Evolutionary conservation across 2,329 filamentous ascomycete genomes (phyloP).

Genomic region (Chalaropsis ovoidea): DNA sequence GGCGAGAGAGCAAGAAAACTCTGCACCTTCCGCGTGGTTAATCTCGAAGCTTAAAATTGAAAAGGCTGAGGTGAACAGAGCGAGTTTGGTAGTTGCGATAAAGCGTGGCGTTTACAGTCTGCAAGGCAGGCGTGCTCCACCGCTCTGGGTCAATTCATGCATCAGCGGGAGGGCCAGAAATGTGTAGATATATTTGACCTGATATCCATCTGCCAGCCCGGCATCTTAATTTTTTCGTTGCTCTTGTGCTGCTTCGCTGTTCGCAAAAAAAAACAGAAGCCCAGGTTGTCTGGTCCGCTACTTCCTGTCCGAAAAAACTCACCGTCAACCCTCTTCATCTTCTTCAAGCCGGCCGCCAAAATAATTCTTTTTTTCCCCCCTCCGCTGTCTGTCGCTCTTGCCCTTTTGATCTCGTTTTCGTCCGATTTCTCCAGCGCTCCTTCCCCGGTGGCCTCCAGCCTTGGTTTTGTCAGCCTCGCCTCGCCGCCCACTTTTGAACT

Average conservation of each 20-base stretch:
- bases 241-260: not conserved
- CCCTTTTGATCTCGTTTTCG: not conserved
- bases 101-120: not conserved
- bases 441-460: not conserved
- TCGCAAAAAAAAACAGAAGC: not conserved
- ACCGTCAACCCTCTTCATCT: no score
- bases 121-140: not conserved
- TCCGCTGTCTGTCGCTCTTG: not conserved
- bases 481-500: not conserved
- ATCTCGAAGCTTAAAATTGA: not conserved
- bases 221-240: slow-evolving; percentile 2
- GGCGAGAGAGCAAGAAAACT: not conserved
- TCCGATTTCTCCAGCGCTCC: not conserved
- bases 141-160: slow-evolving; percentile 5
- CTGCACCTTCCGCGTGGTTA: not conserved
- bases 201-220: not conserved
- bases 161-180: not conserved
- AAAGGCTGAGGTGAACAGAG: not conserved
- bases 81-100: not conserved
- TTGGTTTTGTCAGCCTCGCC: slow-evolving; percentile 2
- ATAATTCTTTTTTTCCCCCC: slow-evolving; percentile 3
- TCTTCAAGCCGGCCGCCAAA: no score
- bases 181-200: not conserved
- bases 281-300: no score
- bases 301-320: no score